Conservation (phyloP, 2,329 filamentous ascomycete genomes). For the Allantophomopsis cytisporea region DNA sequence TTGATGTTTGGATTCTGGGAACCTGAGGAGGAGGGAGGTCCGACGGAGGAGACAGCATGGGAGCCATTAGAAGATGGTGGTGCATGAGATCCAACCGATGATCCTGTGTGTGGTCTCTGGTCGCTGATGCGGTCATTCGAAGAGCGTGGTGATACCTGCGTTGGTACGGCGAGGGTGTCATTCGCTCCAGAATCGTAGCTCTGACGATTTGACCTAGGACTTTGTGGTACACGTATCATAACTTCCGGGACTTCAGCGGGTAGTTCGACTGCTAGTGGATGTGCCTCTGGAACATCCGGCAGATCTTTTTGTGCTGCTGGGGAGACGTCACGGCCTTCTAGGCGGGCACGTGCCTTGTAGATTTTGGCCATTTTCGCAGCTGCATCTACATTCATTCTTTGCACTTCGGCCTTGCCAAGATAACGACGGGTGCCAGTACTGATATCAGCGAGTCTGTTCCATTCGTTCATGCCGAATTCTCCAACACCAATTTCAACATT, state of each 20-base stretch:
- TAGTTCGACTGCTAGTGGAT: conserved; percentile 33
- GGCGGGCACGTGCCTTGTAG: conserved; percentile 47
- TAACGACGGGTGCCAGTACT: conserved; percentile 85
- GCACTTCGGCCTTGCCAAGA: conserved; percentile 57
- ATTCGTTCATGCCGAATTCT: conserved; percentile 98
- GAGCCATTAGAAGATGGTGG: conserved; percentile 9
- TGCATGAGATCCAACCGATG: background rate
- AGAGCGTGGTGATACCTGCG: conserved; percentile 24
- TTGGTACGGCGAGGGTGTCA: conserved; percentile 13
- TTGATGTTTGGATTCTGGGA: conserved; percentile 13
- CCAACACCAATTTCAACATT: conserved; percentile 95
- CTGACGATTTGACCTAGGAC: conserved; percentile 4
- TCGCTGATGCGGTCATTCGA: conserved; percentile 21
- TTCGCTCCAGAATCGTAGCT: conserved; percentile 18
- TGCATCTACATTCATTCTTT: conserved; percentile 63
- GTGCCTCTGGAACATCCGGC: conserved; percentile 22
- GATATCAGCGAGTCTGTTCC: conserved; percentile 87
- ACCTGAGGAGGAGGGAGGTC: conserved; percentile 11
- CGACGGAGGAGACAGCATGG: conserved; percentile 21
- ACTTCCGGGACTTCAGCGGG: conserved; percentile 34
- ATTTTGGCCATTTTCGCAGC: conserved; percentile 77
- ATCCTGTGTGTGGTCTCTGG: conserved; percentile 8
- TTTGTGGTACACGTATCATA: conserved; percentile 10
- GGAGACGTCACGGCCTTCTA: conserved; percentile 6
- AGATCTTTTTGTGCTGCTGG: conserved; percentile 7